A percentile compares a stretch with the other conserved stretches of the same genome.
Conservation (phyloP, 805 yeast genomes). For the Blastobotrys attinorum region DNA sequence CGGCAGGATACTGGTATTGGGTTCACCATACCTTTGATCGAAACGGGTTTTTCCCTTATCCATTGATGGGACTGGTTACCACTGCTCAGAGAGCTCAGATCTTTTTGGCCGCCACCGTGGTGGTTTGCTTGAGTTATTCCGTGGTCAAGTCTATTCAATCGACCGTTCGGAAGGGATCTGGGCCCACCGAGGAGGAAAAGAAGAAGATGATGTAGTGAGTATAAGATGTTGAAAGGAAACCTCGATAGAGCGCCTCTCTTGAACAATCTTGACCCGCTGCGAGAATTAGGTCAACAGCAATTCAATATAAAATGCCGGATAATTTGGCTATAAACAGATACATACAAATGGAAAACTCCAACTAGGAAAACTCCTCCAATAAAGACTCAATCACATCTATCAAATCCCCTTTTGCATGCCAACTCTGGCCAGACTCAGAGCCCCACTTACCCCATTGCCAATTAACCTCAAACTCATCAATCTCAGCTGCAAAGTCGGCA, state of each 20-base stretch:
- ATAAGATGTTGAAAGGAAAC: too few species aligned
- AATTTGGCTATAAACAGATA: too few species aligned
- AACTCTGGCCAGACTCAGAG: constrained; percentile 1
- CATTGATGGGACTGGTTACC: constrained; percentile 22
- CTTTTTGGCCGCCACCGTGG: constrained; percentile 9
- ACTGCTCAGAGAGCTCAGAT: constrained; percentile 17
- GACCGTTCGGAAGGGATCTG: background rate
- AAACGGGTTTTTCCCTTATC: constrained; percentile 30
- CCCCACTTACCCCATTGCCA: constrained; percentile 9
- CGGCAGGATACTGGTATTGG: constrained; percentile 30
- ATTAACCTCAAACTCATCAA: constrained; percentile 2
- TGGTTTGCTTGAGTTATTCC: background rate
- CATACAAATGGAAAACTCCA: too few species aligned
- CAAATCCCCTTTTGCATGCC: constrained; percentile 7
- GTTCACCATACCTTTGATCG: constrained; percentile 19
- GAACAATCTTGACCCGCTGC: too few species aligned
- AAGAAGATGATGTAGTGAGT: background rate
- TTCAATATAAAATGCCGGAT: too few species aligned
- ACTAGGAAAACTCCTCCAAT: background rate
- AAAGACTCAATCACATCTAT: background rate
- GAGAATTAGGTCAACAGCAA: too few species aligned
- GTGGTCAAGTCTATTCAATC: background rate
- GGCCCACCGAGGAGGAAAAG: background rate
- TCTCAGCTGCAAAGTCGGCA: background rate
- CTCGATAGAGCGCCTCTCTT: too few species aligned